Evolutionary conservation across 2,329 filamentous ascomycete genomes (phyloP).

Genomic region (Mollisia scopiformis): DNA sequence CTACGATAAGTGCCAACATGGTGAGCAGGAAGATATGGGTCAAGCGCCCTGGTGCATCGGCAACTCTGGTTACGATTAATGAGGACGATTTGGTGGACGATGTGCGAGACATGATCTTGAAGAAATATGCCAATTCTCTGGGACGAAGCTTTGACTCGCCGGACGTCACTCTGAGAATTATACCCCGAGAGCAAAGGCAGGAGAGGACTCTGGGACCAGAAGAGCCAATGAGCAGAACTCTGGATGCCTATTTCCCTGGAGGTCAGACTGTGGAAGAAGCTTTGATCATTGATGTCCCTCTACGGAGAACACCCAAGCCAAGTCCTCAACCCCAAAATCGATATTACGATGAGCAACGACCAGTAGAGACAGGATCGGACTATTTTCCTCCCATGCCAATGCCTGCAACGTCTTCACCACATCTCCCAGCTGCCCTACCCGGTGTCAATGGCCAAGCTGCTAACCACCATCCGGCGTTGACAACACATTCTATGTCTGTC

Average conservation of each 20-base stretch:
- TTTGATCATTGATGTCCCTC: constrained; percentile 84
- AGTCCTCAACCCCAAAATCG: constrained; percentile 66
- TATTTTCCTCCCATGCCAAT: constrained; percentile 79
- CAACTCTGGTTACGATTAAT: constrained; percentile 82
- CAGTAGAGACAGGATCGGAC: constrained; percentile 71
- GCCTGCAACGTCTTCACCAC: constrained; percentile 33
- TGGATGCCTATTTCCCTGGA: constrained; percentile 83
- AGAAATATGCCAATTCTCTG: constrained; percentile 92
- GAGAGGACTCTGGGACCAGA: constrained; percentile 83
- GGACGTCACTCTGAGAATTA: constrained; percentile 80
- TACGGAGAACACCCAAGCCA: constrained; percentile 74
- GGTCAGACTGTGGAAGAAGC: constrained; percentile 90
- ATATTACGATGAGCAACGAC: constrained; percentile 63
- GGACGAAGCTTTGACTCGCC: constrained; percentile 88
- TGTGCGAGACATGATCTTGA: constrained; percentile 86
- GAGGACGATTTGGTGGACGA: constrained; percentile 95
- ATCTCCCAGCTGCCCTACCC: constrained; percentile 34
- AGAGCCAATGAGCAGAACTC: constrained; percentile 75
- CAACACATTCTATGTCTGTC: constrained; percentile 75
- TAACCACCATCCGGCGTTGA: constrained; percentile 28
- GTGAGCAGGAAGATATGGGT: constrained; percentile 90
- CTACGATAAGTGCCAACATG: constrained; percentile 47
- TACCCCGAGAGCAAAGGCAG: constrained; percentile 65
- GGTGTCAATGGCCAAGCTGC: constrained; percentile 28
- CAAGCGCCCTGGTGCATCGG: constrained; percentile 80